Percentiles rank a stretch among this genome's conserved stretches.
phyloP scores from a whole-genome alignment of 495 filamentous ascomycete species.

The Penicillium mononematosum region DNA sequence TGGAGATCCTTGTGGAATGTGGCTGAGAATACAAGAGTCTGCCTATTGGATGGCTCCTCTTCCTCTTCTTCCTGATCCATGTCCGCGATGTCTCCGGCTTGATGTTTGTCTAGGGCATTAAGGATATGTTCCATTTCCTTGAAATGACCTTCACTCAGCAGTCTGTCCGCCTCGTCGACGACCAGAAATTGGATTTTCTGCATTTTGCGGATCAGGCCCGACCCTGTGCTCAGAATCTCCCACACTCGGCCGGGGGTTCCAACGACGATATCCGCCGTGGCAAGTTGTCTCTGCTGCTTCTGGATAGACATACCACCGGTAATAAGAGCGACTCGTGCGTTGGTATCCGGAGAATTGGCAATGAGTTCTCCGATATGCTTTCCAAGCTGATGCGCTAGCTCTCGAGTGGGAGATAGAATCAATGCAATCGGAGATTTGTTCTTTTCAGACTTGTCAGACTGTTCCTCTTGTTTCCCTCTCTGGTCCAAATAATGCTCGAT shows the following conservation, averaged over 20 bases:
- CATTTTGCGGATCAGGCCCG: conserved; percentile 62
- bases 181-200: conserved; percentile 76
- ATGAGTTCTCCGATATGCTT: conserved; percentile 76
- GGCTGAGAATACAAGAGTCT: conserved; percentile 94
- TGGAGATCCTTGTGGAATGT: conserved; percentile 90
- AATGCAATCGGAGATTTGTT: conserved; percentile 64
- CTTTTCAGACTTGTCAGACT: conserved; percentile 25
- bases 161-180: conserved; percentile 89
- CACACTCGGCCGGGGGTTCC: conserved; percentile 91
- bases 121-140: conserved; percentile 90
- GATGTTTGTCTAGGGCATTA: conserved; percentile 63
- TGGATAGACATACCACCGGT: conserved; percentile 90
- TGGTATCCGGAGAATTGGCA: conserved; percentile 52
- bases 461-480: conserved; percentile 22
- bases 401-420: conserved; percentile 88
- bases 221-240: conserved; percentile 77
- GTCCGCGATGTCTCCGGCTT: conserved; percentile 36
- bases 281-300: conserved; percentile 82
- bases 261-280: conserved; percentile 77
- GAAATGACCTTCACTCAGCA: conserved; percentile 90
- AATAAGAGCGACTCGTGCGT: conserved; percentile 71
- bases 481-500: conserved; percentile 47
- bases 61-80: conserved; percentile 38
- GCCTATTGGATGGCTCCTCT: conserved; percentile 33
- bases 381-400: conserved; percentile 86